Evolutionary conservation across 257 asterid genomes (phyloP).

Genomic region (Przewalskia tangutica): DNA sequence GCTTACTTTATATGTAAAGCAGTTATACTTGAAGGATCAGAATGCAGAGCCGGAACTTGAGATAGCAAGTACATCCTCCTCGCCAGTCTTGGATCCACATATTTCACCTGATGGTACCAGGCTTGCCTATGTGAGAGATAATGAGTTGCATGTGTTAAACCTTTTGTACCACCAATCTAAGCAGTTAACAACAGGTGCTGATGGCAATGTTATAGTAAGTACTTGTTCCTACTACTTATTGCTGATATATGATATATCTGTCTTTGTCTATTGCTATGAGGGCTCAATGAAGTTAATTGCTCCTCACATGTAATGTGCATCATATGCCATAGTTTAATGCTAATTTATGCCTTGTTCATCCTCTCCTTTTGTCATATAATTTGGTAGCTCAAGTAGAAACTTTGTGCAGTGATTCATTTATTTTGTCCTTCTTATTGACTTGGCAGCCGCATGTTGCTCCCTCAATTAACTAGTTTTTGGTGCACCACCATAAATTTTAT

Average conservation of each 20-base stretch:
- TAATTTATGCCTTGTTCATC: neutral
- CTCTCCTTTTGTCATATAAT: neutral
- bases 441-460: neutral
- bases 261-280: neutral
- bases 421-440: neutral
- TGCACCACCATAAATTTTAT: neutral
- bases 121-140: constrained; percentile 71
- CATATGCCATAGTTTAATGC: neutral
- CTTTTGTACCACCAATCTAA: constrained; percentile 37
- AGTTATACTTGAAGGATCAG: constrained; percentile 68
- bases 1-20: constrained; percentile 18
- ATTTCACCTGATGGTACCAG: constrained; percentile 80
- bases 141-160: constrained; percentile 63
- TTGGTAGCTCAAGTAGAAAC: constrained; percentile 1
- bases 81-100: constrained; percentile 86
- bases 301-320: neutral
- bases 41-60: constrained; percentile 46
- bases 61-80: constrained; percentile 48
- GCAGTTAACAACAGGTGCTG: constrained; percentile 69
- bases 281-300: neutral
- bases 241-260: neutral
- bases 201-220: constrained; percentile 46
- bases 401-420: neutral
- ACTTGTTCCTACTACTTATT: neutral
- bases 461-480: neutral